Evolutionary conservation across 177 flowering plant species (phyloP).

Genomic region (Vitis hybrid): DNA sequence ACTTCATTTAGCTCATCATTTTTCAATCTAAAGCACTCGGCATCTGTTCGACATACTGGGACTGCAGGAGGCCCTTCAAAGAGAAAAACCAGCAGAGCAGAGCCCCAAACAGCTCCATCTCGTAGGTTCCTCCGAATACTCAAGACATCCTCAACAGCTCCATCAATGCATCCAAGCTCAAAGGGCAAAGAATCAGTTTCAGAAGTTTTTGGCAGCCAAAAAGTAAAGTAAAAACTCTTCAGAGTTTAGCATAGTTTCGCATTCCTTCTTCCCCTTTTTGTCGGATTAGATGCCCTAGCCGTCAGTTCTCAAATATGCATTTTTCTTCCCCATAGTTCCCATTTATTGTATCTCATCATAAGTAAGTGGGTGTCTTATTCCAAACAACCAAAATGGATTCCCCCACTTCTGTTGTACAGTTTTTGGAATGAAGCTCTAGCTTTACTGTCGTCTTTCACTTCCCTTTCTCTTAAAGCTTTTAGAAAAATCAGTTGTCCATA

Average conservation of each 20-base stretch:
- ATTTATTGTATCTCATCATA: slow-evolving; percentile 15
- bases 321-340: neutral
- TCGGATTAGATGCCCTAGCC: neutral
- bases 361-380: slow-evolving; percentile 23
- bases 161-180: slow-evolving; percentile 38
- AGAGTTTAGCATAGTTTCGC: neutral
- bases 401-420: slow-evolving; percentile 26
- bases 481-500: too few relatives aligned
- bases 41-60: slow-evolving; percentile 30
- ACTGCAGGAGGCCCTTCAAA: slow-evolving; percentile 41
- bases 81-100: slow-evolving; percentile 37
- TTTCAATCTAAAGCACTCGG: slow-evolving; percentile 38
- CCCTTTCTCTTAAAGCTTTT: neutral
- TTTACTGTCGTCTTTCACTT: neutral
- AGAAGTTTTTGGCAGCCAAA: slow-evolving; percentile 41
- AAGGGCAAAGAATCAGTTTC: slow-evolving; percentile 45
- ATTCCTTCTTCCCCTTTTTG: neutral
- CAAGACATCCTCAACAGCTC: slow-evolving; percentile 46
- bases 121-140: slow-evolving; percentile 41
- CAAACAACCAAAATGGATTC: slow-evolving; percentile 3
- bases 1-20: slow-evolving; percentile 46
- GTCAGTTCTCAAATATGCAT: neutral
- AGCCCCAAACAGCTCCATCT: slow-evolving; percentile 37
- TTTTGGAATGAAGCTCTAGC: slow-evolving; percentile 9
- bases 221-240: slow-evolving; percentile 17